Evolutionary conservation across 805 yeast genomes (phyloP), one percentile per base, ranked within the genome.

Genomic region (Cyberlindnera veronae): DNA sequence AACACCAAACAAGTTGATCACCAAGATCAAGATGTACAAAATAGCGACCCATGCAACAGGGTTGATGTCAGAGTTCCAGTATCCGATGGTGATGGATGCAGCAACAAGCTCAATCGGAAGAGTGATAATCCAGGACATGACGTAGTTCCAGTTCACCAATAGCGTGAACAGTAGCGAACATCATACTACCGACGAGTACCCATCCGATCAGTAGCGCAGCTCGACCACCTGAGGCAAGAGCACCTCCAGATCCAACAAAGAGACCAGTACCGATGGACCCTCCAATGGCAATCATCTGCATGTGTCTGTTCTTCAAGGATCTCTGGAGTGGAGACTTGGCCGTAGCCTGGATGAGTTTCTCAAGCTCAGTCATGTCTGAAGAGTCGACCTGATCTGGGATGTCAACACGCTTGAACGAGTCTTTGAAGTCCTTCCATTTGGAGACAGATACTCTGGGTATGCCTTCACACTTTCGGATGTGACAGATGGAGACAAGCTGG

Each of bases 191-290:
- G 12, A 75, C 68, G 19, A 77, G 55, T 32, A 61, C 54, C 68
- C 79, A 72, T 47, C 80, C 79, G 26, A 50, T 50, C 11, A 50
- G 28, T 18, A 50, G 33, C 21, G 54, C 45, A 15, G 71, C 58
- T 20, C 90, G 90, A 24, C 91, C 90, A 56, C 87, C 84, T 24
- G 72, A 68, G 23, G 68, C 46, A 36, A 84, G 63, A 3, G 84
- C 75, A 20, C 69, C 60, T 42, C 85, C 85, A 3, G 87, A 74
- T 54, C 87, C 86, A 21, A 86, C 81, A 46, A 86, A 77, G 35
- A 85, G 67, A 55, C 95, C 95, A 4, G 91, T 81, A 52, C 95
- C 95, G 51, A 86, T 84, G 42, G 83, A 73, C 32, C 90, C 89
- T 49, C 91, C 91, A 45, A 84, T 24, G 28, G 28, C 28, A 24